Evolutionary conservation across 148 eudicot genomes (phyloP), one percentile per base, ranked within the genome.

Genomic region (Euryodendron excelsum): DNA sequence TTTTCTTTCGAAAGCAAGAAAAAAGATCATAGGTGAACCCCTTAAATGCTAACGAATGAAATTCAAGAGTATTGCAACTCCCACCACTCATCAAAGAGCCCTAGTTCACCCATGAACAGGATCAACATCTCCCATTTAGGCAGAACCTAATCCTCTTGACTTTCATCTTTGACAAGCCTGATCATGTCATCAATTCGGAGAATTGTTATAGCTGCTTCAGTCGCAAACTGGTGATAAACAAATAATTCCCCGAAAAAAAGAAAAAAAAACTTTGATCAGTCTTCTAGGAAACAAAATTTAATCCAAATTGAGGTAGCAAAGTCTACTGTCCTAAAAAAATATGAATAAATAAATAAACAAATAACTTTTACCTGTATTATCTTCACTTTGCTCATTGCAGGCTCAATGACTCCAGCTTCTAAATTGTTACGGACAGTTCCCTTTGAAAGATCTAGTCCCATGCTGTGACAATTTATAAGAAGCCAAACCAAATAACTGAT

Each of bases 311-410:
- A 27, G 23, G 27, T 12, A 13, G 11, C 27, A 44, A 13, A n/a
- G n/a, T n/a, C n/a, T n/a, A n/a, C n/a, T n/a, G n/a, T n/a, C n/a
- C n/a, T 4, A 23, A 27, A 28, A 69, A 15, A 2, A 2, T 5
- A 12, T 44, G 28, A 23, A 44, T 25, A 23, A 23, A 69, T 39
- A 28, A 27, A 39, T 5, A 10, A 7, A 52, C 21, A 31, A 12
- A 72, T 56, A n/a, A n/a, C 6, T 5, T 45, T 4, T 80, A 93
- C 98, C 94, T 96, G 98, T 78, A 96, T 82, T 50, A 92, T 96
- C 89, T 96, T 96, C 47, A 96, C 95, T 92, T 96, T 96, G 90
- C 99, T 96, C 99, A 96, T 93, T 48, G 99, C 98, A 36, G 99
- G 99, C 82, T 96, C 98, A 75, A 96, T 92, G 33, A 96, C 99